Evolutionary conservation across 2,329 filamentous ascomycete species (phyloP), one percentile per base, ranked within the genome.

Genomic region (Curvularia eragrostidis): DNA sequence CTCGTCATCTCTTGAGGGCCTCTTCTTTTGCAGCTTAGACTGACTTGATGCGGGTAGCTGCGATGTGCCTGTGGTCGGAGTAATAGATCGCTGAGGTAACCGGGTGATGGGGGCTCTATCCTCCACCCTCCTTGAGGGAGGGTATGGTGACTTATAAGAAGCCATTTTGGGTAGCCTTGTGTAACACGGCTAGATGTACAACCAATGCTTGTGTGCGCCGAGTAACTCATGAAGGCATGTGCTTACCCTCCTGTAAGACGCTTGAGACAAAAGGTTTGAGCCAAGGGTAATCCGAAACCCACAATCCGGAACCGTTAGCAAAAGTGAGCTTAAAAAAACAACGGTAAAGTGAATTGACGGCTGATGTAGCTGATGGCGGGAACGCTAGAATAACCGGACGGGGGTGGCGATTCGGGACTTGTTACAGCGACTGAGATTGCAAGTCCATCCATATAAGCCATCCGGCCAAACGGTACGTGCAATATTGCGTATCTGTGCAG

Each of bases 201-300:
- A 72, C 69, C 59, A 59, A 66, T 63, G 58, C 56, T 66, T 69
- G 69, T 71, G 71, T 70, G 66, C 65, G 67, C 68, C 63, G 67
- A 68, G 71, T 68, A 71, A 74, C 73, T 77, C 76, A 78, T 78
- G 72, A 73, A 76, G 73, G 67, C 75, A 76, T 76, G 62, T 70
- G 67, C 67, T 67, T 61, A 52, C 66, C 54, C 63, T 24, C 61
- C 60, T 59, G 66, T 69, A 54, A 61, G 64, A 64, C 64, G 62
- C 56, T 66, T 49, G 52, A 52, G 48, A 60, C 53, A 51, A 48
- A 53, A 51, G 59, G 19, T 59, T 58, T 66, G 61, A 53, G 58
- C 65, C 66, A 56, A 59, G 64, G 56, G 61, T 58, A 49, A 54
- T 57, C 58, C 65, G 46, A 51, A 51, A 63, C 63, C 41, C 64